Base-by-base conservation (phyloP, 768 basidiomycete genomes). In the Trametes villosa region DNA sequence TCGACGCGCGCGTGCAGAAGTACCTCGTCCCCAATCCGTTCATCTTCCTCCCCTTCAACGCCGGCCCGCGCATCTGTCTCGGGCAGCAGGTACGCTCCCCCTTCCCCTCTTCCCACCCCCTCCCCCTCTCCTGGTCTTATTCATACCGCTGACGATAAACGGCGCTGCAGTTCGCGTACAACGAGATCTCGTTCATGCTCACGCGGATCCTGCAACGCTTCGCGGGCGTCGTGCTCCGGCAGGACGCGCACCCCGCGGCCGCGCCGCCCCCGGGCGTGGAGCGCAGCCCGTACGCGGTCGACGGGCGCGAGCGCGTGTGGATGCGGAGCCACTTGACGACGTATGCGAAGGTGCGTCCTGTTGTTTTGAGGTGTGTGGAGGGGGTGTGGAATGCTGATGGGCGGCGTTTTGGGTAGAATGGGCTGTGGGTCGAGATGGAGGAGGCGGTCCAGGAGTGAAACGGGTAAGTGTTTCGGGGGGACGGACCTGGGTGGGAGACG, bases 111-210 rank as follows among this genome's bases (percentile, higher is more conserved):
- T 26, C 20, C n/a, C 26, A 31, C 38, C 36, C 20, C 9, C n/a
- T 9, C 9, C 26, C 9, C 22, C n/a, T 17, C 22, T 27, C 31
- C 33, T 30, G n/a, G n/a, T 8, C 36, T 30, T 31, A n/a, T 3
- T 33, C 2, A 1, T n/a, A 2, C 33, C 24, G 9, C 24, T 24
- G 5, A 12, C 29, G n/a, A 7, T 17, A 7, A 18, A 7, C 18
- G 20, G 24, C 51, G 11, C 53, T 40, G 26, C 58, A 86, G 81
- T 87, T 86, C 66, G 87, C 87, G 5, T 88, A 88, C 70, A 78
- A 86, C 62, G 85, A 88, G 65, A 72, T 79, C 1, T 86, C 86
- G 3, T 88, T 85, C 71, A 80, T 87, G 73, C 79, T 89, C 50
- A 76, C 83, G 33, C 80, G 85, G 15, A 73, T 89, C 13, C 70